Percentiles rank a stretch among this genome's conserved stretches.
These are phyloP conservation scores for Rhazya stricta DNA, from an alignment of 257 asterid species.

Conservation along the genomic window DNA sequence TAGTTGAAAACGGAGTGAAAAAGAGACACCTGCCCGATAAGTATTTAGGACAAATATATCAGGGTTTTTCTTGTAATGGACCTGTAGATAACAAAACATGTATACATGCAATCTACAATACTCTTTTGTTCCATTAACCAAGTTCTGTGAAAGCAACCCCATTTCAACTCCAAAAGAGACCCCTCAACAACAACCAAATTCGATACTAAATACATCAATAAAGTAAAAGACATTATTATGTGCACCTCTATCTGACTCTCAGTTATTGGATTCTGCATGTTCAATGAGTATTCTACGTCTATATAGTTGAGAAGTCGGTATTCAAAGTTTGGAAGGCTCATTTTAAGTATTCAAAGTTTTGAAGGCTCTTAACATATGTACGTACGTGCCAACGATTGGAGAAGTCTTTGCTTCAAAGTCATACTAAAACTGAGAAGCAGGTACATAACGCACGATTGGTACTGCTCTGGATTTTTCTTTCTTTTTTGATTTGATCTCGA, in stretches of 20 bases:
- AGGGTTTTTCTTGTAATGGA: conserved; percentile 5
- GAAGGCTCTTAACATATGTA: conserved; percentile 24
- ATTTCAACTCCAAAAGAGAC: conserved; percentile 51
- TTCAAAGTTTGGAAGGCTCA: conserved; percentile 14
- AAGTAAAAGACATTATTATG: conserved; percentile 14
- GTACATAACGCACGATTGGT: conserved; percentile 15
- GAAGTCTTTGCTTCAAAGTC: conserved; percentile 70
- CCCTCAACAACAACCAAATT: conserved; percentile 39
- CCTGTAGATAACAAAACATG: conserved; percentile 15
- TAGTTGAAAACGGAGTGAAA: conserved; percentile 15
- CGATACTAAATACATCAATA: conserved; percentile 14
- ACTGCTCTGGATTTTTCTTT: neutral
- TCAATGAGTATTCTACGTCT: conserved; percentile 15
- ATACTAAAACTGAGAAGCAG: conserved; percentile 16
- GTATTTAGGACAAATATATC: conserved; percentile 28
- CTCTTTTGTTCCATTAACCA: conserved; percentile 30
- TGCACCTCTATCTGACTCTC: neutral
- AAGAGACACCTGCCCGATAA: conserved; percentile 32
- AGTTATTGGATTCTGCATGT: conserved; percentile 2
- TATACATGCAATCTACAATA: conserved; percentile 7
- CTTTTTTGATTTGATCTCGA: neutral
- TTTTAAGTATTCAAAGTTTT: neutral
- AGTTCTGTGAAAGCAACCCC: conserved; percentile 46
- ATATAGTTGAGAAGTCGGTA: conserved; percentile 19
- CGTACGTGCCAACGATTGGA: conserved; percentile 42